Conservation (phyloP, 768 basidiomycete genomes). For the Cystobasidium ongulense region DNA sequence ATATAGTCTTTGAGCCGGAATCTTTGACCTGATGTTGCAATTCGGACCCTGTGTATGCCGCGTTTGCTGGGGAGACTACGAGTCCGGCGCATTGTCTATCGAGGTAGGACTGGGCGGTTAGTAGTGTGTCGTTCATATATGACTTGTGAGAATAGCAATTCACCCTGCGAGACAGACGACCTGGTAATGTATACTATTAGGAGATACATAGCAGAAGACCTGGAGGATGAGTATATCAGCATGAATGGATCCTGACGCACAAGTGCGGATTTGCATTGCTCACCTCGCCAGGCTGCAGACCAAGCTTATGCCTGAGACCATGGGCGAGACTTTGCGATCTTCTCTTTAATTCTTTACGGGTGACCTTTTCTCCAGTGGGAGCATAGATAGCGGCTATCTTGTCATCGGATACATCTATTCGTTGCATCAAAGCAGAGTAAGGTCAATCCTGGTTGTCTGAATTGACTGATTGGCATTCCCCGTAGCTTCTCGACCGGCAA, state of each 20-base stretch:
- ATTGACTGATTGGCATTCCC: too few relatives aligned
- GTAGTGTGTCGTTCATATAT: too few relatives aligned
- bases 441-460: too few relatives aligned
- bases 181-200: constrained; percentile 38
- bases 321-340: constrained; percentile 18
- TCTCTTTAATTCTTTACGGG: constrained; percentile 19
- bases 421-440: not conserved
- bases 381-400: constrained; percentile 30
- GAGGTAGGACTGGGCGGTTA: constrained; percentile 8
- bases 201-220: constrained; percentile 37
- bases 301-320: constrained; percentile 12
- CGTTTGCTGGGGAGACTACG: constrained; percentile 45
- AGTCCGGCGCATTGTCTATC: constrained; percentile 35
- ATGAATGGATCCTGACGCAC: not conserved
- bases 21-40: constrained; percentile 64
- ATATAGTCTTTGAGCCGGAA: constrained; percentile 57
- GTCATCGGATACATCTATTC: constrained; percentile 4
- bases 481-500: not conserved
- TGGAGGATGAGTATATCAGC: not conserved
- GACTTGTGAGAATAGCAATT: not conserved
- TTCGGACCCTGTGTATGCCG: constrained; percentile 62
- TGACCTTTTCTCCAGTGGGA: constrained; percentile 16
- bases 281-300: constrained; percentile 20
- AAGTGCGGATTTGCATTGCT: not conserved
- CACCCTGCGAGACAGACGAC: not conserved